Evolutionary conservation across 192 early-diverging fungal species (phyloP), one percentile per base, ranked within the genome.

Genomic region (Glomus cerebriforme): DNA sequence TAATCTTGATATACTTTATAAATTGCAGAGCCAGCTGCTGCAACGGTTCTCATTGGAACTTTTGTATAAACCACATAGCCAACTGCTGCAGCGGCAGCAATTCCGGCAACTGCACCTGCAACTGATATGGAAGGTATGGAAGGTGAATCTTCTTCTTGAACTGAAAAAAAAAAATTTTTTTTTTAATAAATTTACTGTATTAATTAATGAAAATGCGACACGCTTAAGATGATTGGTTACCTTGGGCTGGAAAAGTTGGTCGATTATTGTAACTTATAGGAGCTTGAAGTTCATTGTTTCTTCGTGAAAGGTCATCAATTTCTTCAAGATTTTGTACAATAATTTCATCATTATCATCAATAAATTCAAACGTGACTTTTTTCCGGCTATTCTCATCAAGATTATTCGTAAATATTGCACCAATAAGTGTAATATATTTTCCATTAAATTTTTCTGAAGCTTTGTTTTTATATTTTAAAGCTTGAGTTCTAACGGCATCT

Each of bases 341-440:
- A 15, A 29, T 64, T 64, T 64, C n/a, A 64, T 64, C 62, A 29
- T 15, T 26, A 12, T 64, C 62, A 64, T n/a, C n/a, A n/a, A 29
- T 64, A 64, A 64, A 3, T 15, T 64, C 24, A 31, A 31, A 12
- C 5, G 24, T 5, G 8, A 3, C 9, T 27, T 26, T 26, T 26
- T 27, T 22, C n/a, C 3, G 26, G 0, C 8, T n/a, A 68, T 68
- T 7, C 17, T n/a, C 31, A n/a, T 37, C 32, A 19, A 37, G 22
- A n/a, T 34, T 34, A 67, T 67, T 68, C 8, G 31, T 68, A 68
- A 68, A 68, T 2, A 6, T 39, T n/a, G 66, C 66, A 12, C 66
- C 32, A 8, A 68, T 68, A 37, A 43, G 8, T 22, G 66, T n/a
- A 39, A 68, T n/a, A 22, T 68, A n/a, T 39, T 39, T 15, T 8